These are phyloP conservation scores for Tuber umbilicatum DNA, from an alignment of 495 filamentous ascomycete species.

Conservation along the genomic window DNA sequence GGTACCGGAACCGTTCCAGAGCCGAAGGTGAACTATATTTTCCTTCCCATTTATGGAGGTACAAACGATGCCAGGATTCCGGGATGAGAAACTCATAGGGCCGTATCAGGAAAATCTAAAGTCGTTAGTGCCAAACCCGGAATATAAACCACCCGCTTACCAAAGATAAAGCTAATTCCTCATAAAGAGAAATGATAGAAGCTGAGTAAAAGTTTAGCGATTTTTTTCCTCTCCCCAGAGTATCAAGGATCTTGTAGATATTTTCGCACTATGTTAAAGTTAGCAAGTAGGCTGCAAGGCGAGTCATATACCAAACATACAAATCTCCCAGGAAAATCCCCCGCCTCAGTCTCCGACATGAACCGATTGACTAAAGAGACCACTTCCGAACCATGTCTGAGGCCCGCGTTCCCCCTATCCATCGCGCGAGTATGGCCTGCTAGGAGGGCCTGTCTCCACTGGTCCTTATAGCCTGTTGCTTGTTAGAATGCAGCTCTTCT, in stretches of 20 bases:
- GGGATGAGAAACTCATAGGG: conserved; percentile 13
- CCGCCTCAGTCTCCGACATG: neutral
- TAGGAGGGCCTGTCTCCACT: neutral
- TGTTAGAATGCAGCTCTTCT: neutral
- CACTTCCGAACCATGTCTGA: neutral
- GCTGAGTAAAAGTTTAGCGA: conserved; percentile 9
- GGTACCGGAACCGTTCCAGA: neutral
- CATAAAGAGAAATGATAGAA: conserved; percentile 12
- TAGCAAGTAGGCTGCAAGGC: neutral
- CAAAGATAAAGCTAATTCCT: conserved; percentile 11
- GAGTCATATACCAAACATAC: neutral
- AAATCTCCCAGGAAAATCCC: conserved; percentile 12
- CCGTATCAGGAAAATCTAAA: conserved; percentile 13
- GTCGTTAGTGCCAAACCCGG: neutral
- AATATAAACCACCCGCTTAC: neutral
- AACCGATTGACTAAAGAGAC: neutral
- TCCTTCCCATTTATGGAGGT: neutral
- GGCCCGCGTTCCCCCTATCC: neutral
- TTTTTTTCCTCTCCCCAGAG: neutral
- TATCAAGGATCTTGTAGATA: neutral
- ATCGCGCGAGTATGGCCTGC: no score
- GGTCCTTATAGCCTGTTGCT: conserved; percentile 4
- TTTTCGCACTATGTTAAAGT: conserved; percentile 11
- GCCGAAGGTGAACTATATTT: conserved; percentile 9
- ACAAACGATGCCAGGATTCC: conserved; percentile 2